Percentiles rank a stretch among this genome's conserved stretches.
These are phyloP conservation scores for Macrocybe gigantea DNA, from an alignment of 768 basidiomycete genomes.

Conservation along the genomic window DNA sequence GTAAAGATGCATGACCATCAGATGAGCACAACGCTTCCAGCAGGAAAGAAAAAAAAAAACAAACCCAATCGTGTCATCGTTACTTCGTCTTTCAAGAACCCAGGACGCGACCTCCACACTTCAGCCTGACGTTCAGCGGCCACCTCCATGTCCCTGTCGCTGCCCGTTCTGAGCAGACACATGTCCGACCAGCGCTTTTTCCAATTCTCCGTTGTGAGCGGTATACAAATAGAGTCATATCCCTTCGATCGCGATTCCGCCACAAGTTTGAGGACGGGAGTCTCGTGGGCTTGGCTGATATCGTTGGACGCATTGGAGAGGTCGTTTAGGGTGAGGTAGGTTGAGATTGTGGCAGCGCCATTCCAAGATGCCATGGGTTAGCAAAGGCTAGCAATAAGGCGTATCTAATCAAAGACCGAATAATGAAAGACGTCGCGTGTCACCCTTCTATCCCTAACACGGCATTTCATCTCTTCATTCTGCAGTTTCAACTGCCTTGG, in stretches of 20 bases:
- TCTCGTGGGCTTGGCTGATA: constrained; percentile 20
- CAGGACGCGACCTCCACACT: constrained; percentile 79
- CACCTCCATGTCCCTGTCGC: constrained; percentile 30
- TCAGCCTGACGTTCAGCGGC: constrained; percentile 66
- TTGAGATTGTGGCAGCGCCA: constrained; percentile 17
- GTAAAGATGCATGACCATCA: no score
- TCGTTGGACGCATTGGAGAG: constrained; percentile 3
- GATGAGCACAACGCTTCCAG: no score
- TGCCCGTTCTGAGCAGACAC: constrained; percentile 64
- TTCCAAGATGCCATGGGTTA: constrained; percentile 30
- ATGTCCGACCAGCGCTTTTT: constrained; percentile 82
- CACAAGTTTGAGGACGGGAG: constrained; percentile 47
- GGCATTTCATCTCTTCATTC: no score
- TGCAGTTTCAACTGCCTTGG: no score
- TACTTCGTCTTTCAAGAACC: constrained; percentile 78
- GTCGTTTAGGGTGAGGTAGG: constrained; percentile 6
- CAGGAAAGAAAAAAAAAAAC: constrained; percentile 17
- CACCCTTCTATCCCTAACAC: background rate
- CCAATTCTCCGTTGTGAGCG: constrained; percentile 90
- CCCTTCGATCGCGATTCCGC: constrained; percentile 54
- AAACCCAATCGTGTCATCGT: constrained; percentile 84
- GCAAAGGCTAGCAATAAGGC: background rate
- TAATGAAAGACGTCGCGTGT: background rate
- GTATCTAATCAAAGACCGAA: background rate
- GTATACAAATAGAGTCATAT: constrained; percentile 73